Evolutionary conservation across 495 filamentous ascomycete genomes (phyloP).

Genomic region (Penicillium roqueforti): DNA sequence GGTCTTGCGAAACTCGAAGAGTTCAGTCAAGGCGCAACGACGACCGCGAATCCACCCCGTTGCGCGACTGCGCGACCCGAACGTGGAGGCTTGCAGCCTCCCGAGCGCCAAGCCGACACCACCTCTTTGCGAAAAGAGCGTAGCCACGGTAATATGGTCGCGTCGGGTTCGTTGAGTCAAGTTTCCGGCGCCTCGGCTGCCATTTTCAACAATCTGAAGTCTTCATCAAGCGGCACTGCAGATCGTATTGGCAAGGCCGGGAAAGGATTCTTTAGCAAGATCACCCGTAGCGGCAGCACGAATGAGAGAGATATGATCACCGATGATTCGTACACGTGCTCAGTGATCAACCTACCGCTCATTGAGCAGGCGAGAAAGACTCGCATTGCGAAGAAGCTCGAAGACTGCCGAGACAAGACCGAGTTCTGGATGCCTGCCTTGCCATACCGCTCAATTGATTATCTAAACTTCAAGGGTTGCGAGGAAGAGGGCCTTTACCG

Average conservation of each 20-base stretch:
- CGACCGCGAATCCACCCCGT: slow-evolving; percentile 35
- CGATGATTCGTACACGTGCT: slow-evolving; percentile 72
- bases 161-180: slow-evolving; percentile 60
- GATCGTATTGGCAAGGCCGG: slow-evolving; percentile 67
- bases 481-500: slow-evolving; percentile 89
- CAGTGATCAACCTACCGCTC: slow-evolving; percentile 74
- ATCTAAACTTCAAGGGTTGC: slow-evolving; percentile 84
- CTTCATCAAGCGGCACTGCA: slow-evolving; percentile 65
- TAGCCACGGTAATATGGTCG: slow-evolving; percentile 47
- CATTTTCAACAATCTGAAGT: slow-evolving; percentile 70
- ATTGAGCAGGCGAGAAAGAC: slow-evolving; percentile 82
- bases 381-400: slow-evolving; percentile 77
- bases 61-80: slow-evolving; percentile 61
- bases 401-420: slow-evolving; percentile 83
- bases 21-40: slow-evolving; percentile 25
- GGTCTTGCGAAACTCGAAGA: slow-evolving; percentile 43
- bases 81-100: slow-evolving; percentile 27
- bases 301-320: slow-evolving; percentile 63
- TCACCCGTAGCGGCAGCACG: slow-evolving; percentile 65
- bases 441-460: slow-evolving; percentile 89
- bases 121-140: slow-evolving; percentile 42
- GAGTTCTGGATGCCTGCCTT: slow-evolving; percentile 97
- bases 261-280: slow-evolving; percentile 74
- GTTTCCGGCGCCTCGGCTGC: slow-evolving; percentile 56
- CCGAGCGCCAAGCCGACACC: slow-evolving; percentile 51